Evolutionary conservation across 495 filamentous ascomycete species (phyloP), one percentile per base, ranked within the genome.

Genomic region (Cetradonia linearis): DNA sequence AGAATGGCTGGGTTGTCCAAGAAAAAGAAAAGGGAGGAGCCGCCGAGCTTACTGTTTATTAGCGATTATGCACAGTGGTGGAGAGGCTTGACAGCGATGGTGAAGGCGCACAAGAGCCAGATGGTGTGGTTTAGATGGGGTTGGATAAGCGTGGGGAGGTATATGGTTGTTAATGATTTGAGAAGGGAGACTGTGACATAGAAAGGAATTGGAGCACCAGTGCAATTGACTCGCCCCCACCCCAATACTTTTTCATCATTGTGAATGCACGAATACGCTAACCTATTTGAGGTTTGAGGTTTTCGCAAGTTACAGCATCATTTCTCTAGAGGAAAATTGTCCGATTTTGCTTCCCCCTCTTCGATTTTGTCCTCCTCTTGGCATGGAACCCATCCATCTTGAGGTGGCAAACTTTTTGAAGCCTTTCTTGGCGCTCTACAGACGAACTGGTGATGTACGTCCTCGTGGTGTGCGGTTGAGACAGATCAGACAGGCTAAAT

Each of bases 101-200:
- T 85, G 0, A 75, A 78, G 52, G 90, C 84, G 11, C 93, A 98
- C 73, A 76, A 81, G 76, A 96, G 91, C 72, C 93, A 98, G 79
- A 98, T 98, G 93, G 79, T 86, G 40, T 98, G 93, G 93, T 98
- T 97, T 69, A 81, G 93, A 11, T 97, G 89, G 83, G 91, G 90
- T 0, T 98, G 93, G 93, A 94, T 98, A 67, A 77, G 79, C 6
- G 65, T 95, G 58, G 90, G 89, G 61, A 76, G 93, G 61, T 98
- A 97, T 74, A 97, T 98, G 93, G 81, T 87, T 62, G 80, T 98
- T 3, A 98, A 98, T 74, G 91, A 96, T 72, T 68, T 96, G 70
- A 80, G 78, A 69, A 74, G 83, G 66, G 88, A 61, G 25, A 55
- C 33, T 27, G 30, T 55, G 8, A 55, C 28, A 37, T 61, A 37